These are phyloP conservation scores for Sequoiadendron giganteum DNA, from an alignment of 75 land plant genomes.

Conservation along the genomic window DNA sequence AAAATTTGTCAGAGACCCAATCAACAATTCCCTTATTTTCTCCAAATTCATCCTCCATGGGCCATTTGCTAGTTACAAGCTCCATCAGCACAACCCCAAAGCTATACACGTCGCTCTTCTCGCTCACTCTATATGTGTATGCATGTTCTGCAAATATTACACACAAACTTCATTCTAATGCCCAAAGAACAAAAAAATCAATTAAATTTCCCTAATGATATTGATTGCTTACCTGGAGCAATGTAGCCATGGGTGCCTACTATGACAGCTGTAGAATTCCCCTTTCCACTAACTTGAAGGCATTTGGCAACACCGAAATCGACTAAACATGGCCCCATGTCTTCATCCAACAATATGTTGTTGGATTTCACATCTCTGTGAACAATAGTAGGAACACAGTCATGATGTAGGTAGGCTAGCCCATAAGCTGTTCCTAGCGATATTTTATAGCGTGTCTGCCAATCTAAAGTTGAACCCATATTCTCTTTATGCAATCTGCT, in stretches of 20 bases:
- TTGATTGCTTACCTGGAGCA: slow-evolving; percentile 48
- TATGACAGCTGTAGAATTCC: slow-evolving; percentile 19
- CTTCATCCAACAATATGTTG: too few species aligned
- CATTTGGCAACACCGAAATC: too few species aligned
- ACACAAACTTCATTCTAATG: background rate
- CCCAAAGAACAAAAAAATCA: background rate
- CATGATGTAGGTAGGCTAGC: too few species aligned
- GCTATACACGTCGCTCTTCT: slow-evolving; percentile 84
- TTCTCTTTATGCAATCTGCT: too few species aligned
- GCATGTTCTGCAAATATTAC: slow-evolving; percentile 49
- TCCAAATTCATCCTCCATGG: slow-evolving; percentile 62
- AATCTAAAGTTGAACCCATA: too few species aligned
- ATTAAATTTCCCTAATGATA: background rate
- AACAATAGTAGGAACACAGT: too few species aligned
- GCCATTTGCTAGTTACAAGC: slow-evolving; percentile 63
- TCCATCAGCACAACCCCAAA: slow-evolving; percentile 82
- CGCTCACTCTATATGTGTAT: slow-evolving; percentile 60
- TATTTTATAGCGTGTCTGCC: too few species aligned
- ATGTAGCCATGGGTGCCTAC: slow-evolving; percentile 69
- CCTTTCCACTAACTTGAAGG: too few species aligned
- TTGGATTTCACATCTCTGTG: too few species aligned
- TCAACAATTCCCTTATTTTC: slow-evolving; percentile 60
- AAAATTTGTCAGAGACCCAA: slow-evolving; percentile 42
- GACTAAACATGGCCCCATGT: too few species aligned
- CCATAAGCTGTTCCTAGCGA: too few species aligned